Evolutionary conservation across 179 eudicot genomes (phyloP), one percentile per base, ranked within the genome.

Genomic region (Amaranthus tricolor): DNA sequence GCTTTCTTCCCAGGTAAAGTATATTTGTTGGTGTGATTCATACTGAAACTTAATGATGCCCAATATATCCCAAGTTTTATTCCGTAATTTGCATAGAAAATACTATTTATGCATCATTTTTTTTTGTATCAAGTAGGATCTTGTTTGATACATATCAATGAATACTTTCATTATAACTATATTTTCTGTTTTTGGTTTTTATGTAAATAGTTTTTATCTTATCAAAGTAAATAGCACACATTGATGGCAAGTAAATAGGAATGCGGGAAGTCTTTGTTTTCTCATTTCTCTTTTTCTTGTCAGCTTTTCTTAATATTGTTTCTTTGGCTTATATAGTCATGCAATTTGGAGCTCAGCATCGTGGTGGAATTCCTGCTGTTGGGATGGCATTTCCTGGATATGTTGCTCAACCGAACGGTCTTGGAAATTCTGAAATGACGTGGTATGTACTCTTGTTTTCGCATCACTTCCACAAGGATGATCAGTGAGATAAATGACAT

Each of bases 361-460:
- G 90, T 60, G 93, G 96, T 76, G 91, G 97, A 57, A 84, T 90
- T 59, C 98, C 99, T 79, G 93, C 99, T 68, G 90, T 93, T 77
- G 99, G 98, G 77, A 89, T 93, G 97, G 97, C 98, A 54, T 87
- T 93, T 82, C 99, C 99, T 85, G 98, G 99, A 81, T 95, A 91
- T 88, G 99, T 93, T 83, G 90, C 78, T 68, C 89, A 88, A 71
- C 95, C 94, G 62, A 91, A 87, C 64, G 97, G 97, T 63, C 67
- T 79, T 76, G 94, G 97, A 62, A 95, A 76, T 74, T 89, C 99
- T 68, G 99, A 93, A 79, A 93, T 95, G 99, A 89, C 99, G 66
- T 95, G 99, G 99, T 95, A 87, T 62, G 70, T 73, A 61, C 56
- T 50, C 55, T 71, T 45, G 5, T 63, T 71, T 21, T 20, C 44